Base-by-base conservation (phyloP, 1,139 yeast species). In the Zygosaccharomyces sapae region DNA sequence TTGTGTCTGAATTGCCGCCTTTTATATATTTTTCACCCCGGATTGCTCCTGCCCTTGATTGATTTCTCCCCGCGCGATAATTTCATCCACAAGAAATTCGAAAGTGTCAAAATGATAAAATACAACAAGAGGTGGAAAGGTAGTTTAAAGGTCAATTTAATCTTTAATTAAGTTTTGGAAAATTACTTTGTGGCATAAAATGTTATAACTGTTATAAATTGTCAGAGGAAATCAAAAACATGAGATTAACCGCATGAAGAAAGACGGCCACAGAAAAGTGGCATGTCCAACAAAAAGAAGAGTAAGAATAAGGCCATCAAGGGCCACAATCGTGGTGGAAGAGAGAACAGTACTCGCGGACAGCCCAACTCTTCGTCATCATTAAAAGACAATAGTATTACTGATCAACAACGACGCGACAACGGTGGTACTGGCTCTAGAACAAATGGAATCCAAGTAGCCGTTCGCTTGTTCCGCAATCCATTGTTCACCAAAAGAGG, bases 401-500 rank as follows among this genome's bases (percentile, higher is more conserved):
- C 37, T 12, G 37, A 3, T 33, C 1, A 13, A 19, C 36, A 33
- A 33, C 2, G 36, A 9, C 4, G 16, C 22, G 19, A 13, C 36
- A 33, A 33, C 3, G 2, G 36, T 9, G 19, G 19, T 4, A 2
- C 19, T 33, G 19, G 19, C 9, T 2, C 19, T 2, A 19, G 13
- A 33, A n/a, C 22, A 33, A 13, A 13, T 13, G 25, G 12, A 10
- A 12, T 12, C 25, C 16, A 35, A 35, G 20, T 2, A 35, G 27
- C 27, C 25, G 10, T 5, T 35, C 16, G 25, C 10, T 33, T 4
- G 20, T 33, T 33, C 20, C 37, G 19, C 37, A 33, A 3, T 5
- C 37, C 37, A 33, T 33, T 33, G 37, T 33, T n/a, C 13, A n/a
- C 37, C 8, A 33, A 12, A 16, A 33, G 9, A 8, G 37, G 25